Percentiles rank a stretch among this genome's conserved stretches.
Evolutionary conservation across 768 basidiomycete species (phyloP).

Genomic region (Rhodotorula graminis): DNA sequence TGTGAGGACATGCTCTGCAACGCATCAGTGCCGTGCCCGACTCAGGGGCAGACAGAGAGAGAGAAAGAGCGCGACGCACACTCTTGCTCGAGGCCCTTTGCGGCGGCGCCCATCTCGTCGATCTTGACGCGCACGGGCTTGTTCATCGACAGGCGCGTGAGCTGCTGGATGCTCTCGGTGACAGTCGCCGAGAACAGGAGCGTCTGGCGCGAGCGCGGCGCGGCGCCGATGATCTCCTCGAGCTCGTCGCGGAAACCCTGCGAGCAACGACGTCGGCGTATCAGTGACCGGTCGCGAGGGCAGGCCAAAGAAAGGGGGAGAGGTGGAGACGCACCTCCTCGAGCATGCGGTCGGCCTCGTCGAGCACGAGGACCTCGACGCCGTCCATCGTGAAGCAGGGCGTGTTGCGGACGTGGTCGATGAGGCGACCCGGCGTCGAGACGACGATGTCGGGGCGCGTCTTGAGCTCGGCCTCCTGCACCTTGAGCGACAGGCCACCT

Average conservation of each 20-base stretch:
- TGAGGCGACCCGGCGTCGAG: conserved; percentile 93
- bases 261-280: background rate
- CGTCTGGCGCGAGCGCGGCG: conserved; percentile 64
- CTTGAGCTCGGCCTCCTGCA: conserved; percentile 79
- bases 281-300: background rate
- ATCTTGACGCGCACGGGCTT: conserved; percentile 93
- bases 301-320: no score
- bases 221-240: conserved; percentile 78
- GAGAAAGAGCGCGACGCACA: conserved; percentile 52
- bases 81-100: conserved; percentile 81
- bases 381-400: conserved; percentile 86
- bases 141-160: conserved; percentile 85
- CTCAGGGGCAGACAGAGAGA: no score
- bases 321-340: conserved; percentile 44
- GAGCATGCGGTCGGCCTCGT: conserved; percentile 97
- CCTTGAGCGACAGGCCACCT: conserved; percentile 90
- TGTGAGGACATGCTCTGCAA: background rate
- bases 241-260: conserved; percentile 95
- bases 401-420: conserved; percentile 95
- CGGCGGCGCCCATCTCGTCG: conserved; percentile 83
- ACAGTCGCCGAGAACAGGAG: conserved; percentile 99
- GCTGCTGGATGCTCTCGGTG: conserved; percentile 91
- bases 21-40: background rate
- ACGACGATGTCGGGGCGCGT: conserved; percentile 88
- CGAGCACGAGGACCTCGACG: conserved; percentile 86